phyloP scores from a whole-genome alignment of 2,329 filamentous ascomycete genomes.

The Teratosphaeria pseudoeucalypti region DNA sequence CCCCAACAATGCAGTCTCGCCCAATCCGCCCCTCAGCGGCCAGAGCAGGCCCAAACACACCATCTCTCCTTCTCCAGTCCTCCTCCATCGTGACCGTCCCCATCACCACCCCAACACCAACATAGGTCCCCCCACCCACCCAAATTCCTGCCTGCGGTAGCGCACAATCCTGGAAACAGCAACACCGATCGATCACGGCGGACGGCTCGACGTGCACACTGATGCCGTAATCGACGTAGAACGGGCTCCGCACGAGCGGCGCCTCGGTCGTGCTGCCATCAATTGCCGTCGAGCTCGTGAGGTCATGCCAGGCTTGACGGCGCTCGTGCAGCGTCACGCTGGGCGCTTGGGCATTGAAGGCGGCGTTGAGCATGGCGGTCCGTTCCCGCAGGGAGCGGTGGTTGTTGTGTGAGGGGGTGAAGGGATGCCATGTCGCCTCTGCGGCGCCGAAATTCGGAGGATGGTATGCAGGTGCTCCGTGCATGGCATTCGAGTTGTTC shows the following conservation, averaged over 20 bases:
- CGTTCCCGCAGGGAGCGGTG: slow-evolving; percentile 5
- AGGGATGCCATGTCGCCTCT: background rate
- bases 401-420: slow-evolving; percentile 3
- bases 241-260: slow-evolving; percentile 6
- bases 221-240: slow-evolving; percentile 10
- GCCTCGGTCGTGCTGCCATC: background rate
- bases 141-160: slow-evolving; percentile 1
- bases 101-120: slow-evolving; percentile 5
- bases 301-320: slow-evolving; percentile 6
- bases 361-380: background rate
- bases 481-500: background rate
- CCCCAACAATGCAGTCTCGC: slow-evolving; percentile 13
- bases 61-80: slow-evolving; percentile 7
- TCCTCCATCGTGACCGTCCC: slow-evolving; percentile 4
- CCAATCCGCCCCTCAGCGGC: slow-evolving; percentile 1
- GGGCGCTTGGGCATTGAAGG: slow-evolving; percentile 5
- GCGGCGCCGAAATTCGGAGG: background rate
- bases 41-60: slow-evolving; percentile 3
- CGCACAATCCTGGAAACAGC: slow-evolving; percentile 4
- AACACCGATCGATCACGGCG: slow-evolving; percentile 8
- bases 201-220: slow-evolving; percentile 6
- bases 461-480: background rate
- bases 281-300: background rate
- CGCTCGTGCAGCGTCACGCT: slow-evolving; percentile 2
- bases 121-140: slow-evolving; percentile 4